phyloP scores from a whole-genome alignment of 306 rosid genomes.

The Trifolium subterraneum region DNA sequence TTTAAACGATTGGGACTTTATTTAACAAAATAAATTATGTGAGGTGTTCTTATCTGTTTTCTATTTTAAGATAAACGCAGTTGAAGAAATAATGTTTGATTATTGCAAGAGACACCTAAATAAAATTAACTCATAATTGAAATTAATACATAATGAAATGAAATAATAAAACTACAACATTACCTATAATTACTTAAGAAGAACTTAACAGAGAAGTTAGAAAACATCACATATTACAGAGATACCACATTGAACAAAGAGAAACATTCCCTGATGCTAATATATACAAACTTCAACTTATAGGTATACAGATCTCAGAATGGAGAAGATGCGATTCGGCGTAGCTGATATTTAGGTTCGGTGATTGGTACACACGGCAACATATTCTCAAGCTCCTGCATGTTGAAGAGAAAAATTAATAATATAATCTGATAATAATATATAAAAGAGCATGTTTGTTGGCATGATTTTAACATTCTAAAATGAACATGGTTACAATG shows the following conservation, averaged over 20 bases:
- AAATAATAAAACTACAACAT: constrained; percentile 44
- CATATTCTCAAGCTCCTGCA: constrained; percentile 86
- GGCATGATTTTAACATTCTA: background rate
- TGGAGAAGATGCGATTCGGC: constrained; percentile 80
- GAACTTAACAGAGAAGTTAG: constrained; percentile 26
- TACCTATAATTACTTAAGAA: constrained; percentile 27
- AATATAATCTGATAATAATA: constrained; percentile 10
- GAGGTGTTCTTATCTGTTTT: background rate
- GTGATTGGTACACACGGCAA: constrained; percentile 70
- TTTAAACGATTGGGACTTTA: background rate
- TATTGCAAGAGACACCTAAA: too few species aligned
- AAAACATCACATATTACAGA: constrained; percentile 40
- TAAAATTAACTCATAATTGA: constrained; percentile 14
- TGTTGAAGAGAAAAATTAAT: constrained; percentile 18
- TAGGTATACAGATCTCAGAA: constrained; percentile 58
- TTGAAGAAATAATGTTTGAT: background rate
- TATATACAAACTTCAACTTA: constrained; percentile 49
- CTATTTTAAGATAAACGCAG: background rate
- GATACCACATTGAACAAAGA: constrained; percentile 37
- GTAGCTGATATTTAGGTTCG: constrained; percentile 92
- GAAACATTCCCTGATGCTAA: constrained; percentile 33
- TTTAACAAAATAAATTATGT: background rate
- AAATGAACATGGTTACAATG: constrained; percentile 8
- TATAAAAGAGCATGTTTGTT: background rate
- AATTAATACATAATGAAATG: constrained; percentile 30